These are phyloP conservation scores for Trypanosoma platydactyli DNA, from an alignment of 208 protist species.

Conservation along the genomic window DNA sequence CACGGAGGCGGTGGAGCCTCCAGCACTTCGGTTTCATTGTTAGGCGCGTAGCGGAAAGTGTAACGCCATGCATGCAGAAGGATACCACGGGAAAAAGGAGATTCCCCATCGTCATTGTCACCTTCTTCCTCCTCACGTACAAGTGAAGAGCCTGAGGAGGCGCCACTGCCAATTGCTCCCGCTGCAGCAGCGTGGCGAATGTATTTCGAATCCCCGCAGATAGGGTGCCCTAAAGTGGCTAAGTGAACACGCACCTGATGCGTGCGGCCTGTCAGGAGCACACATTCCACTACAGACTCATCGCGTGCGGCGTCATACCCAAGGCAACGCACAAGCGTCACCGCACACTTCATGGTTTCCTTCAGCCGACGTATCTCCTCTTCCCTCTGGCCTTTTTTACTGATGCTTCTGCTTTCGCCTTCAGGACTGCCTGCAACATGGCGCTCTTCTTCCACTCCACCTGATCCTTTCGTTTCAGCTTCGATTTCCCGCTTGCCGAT, in stretches of 20 bases:
- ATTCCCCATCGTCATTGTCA: background rate
- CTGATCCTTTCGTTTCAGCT: background rate
- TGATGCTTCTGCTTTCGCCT: background rate
- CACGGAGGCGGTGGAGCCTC: constrained; percentile 44
- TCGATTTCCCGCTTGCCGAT: constrained; percentile 16
- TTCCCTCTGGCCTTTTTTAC: background rate
- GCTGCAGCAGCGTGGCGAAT: constrained; percentile 6
- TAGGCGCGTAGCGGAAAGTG: constrained; percentile 28
- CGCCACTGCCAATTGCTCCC: background rate
- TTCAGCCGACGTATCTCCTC: constrained; percentile 20
- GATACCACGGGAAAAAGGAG: constrained; percentile 33
- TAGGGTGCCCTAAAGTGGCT: constrained; percentile 80
- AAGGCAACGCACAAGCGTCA: constrained; percentile 35
- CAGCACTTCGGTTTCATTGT: constrained; percentile 19
- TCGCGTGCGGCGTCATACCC: constrained; percentile 44
- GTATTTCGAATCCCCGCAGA: constrained; percentile 84
- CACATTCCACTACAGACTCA: constrained; percentile 68
- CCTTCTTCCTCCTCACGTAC: constrained; percentile 12
- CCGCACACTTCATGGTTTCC: constrained; percentile 48
- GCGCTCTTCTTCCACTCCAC: background rate
- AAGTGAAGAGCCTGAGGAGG: no score
- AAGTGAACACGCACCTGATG: constrained; percentile 94
- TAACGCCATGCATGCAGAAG: constrained; percentile 71
- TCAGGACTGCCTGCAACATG: background rate
- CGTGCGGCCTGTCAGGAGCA: constrained; percentile 87